These are phyloP conservation scores for Pleodorina starrii DNA, from an alignment of 139 green algal species.

Conservation along the genomic window DNA sequence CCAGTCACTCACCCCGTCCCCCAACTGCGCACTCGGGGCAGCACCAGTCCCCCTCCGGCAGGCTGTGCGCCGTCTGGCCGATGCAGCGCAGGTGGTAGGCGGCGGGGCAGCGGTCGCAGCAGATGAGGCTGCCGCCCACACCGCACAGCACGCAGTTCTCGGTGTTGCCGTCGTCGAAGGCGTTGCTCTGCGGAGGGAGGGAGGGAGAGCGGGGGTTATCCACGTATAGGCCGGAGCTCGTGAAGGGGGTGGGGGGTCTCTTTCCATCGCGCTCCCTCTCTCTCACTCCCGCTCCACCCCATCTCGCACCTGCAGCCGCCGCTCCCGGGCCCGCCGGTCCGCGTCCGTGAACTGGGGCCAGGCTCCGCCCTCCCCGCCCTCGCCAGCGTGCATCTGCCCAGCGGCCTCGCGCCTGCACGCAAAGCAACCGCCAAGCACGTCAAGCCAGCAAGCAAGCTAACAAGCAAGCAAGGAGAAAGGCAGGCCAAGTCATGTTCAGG, in stretches of 20 bases:
- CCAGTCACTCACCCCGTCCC: constrained; percentile 69
- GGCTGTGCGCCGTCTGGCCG: constrained; percentile 66
- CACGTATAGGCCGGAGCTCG: too few species aligned
- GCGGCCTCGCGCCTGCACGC: constrained; percentile 60
- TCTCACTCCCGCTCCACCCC: neutral
- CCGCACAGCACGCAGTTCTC: constrained; percentile 89
- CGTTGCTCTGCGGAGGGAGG: neutral
- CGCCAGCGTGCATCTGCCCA: constrained; percentile 67
- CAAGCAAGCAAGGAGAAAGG: too few species aligned
- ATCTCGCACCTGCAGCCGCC: constrained; percentile 20
- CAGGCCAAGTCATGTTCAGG: too few species aligned
- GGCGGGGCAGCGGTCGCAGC: constrained; percentile 92
- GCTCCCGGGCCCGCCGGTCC: constrained; percentile 52
- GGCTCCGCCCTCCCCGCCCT: constrained; percentile 65
- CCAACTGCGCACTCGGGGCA: constrained; percentile 82
- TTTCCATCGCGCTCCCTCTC: too few species aligned
- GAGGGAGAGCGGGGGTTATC: neutral
- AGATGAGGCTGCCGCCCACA: constrained; percentile 86
- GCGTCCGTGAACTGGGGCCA: constrained; percentile 67
- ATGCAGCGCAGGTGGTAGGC: constrained; percentile 92
- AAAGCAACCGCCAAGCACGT: too few species aligned
- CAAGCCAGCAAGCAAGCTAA: too few species aligned
- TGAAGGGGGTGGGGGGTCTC: too few species aligned
- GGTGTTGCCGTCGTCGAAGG: constrained; percentile 63
- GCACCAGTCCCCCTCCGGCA: constrained; percentile 74